Evolutionary conservation across 179 eudicot species (phyloP), one percentile per base, ranked within the genome.

Genomic region (Silene coronaria): DNA sequence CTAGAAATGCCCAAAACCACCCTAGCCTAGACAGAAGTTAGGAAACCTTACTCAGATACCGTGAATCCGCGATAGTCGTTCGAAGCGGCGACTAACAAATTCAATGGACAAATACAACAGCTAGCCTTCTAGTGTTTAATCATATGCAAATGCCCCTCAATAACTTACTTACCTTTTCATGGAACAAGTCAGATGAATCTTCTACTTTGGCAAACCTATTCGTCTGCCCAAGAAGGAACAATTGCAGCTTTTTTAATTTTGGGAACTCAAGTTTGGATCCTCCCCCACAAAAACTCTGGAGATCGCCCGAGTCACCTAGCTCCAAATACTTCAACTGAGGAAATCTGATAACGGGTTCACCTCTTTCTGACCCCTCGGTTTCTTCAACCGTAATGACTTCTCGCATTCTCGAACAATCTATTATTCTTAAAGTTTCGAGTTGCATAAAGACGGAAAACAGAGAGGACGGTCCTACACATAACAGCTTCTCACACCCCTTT

Each of bases 191-290:
- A 0, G 65, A 9, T 11, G 48, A 72, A 34, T 55, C 34, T 12
- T 57, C 53, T 10, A 5, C 9, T 26, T 34, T 21, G 26, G 66
- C 26, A 2, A 57, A 72, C 5, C 11, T 12, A 4, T 14, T 30
- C 66, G 32, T 32, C 7, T 28, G 7, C 23, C 23, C 27, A 32
- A 72, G n/a, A 0, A 0, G 1, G 4, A 0, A 5, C 28, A 72
- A 28, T 32, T 9, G 4, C 28, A 72, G 19, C 65, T 7, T 28
- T 21, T 58, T 57, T 34, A 72, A 28, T 8, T 19, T 34, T 0
- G 48, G 75, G 51, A 72, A 72, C 65, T 72, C 28, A 5, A 72
- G 75, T 57, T 57, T 34, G 62, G 38, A 57, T 26, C 64, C 42
- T 30, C 75, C 65, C 27, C 22, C 26, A 13, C 57, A 72, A 6